phyloP scores from a whole-genome alignment of 78 protist genomes.

The Salpingoeca rosetta region DNA sequence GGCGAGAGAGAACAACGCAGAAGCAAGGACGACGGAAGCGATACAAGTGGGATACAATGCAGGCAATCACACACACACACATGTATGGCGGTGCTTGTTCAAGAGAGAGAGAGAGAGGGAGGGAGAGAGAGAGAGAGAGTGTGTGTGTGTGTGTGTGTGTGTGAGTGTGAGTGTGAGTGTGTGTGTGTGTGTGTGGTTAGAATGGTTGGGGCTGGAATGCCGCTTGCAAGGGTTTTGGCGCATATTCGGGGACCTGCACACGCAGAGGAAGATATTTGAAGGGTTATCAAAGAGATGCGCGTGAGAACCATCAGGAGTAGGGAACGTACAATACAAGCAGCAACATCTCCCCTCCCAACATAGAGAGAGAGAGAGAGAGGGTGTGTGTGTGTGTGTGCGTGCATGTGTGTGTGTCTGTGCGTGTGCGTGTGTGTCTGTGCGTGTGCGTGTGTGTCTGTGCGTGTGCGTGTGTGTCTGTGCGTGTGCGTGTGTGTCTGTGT shows the following conservation, averaged over 20 bases:
- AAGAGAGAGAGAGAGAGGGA: too few relatives aligned
- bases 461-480: too few relatives aligned
- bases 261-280: neutral
- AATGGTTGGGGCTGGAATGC: neutral
- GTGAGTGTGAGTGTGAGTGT: neutral
- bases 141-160: constrained; percentile 14
- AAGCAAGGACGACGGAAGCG: too few relatives aligned
- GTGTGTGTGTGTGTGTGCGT: too few relatives aligned
- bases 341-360: neutral
- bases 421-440: too few relatives aligned
- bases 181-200: too few relatives aligned
- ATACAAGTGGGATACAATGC: too few relatives aligned
- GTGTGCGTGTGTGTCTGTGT: neutral
- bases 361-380: too few relatives aligned
- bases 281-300: neutral
- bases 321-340: neutral
- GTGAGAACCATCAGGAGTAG: neutral
- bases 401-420: too few relatives aligned
- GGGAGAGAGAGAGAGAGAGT: too few relatives aligned
- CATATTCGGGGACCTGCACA: constrained; percentile 1
- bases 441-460: too few relatives aligned
- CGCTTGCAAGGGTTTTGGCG: neutral
- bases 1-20: too few relatives aligned
- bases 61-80: neutral
- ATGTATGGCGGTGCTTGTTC: neutral